phyloP scores from a whole-genome alignment of 1,139 yeast genomes.

The Nematodospora anomalae region DNA sequence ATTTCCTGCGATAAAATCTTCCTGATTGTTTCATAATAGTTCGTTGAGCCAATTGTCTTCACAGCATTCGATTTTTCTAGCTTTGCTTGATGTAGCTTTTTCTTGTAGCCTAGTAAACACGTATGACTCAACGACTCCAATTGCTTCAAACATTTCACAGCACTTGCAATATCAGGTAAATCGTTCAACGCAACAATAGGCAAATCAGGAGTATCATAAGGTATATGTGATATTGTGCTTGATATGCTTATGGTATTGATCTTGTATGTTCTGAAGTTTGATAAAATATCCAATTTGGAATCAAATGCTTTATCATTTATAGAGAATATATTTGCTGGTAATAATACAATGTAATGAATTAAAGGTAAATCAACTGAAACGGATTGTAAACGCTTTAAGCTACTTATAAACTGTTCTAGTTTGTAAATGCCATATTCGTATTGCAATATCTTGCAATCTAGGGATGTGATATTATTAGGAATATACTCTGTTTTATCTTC shows the following conservation, averaged over 20 bases:
- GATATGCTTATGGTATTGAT: slow-evolving; percentile 31
- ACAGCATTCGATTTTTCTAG: slow-evolving; percentile 25
- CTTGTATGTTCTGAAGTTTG: slow-evolving; percentile 42
- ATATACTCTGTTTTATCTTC: slow-evolving; percentile 1
- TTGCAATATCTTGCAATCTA: slow-evolving; percentile 30
- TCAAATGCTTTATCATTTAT: slow-evolving; percentile 49
- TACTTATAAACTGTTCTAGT: slow-evolving; percentile 24
- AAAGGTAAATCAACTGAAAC: slow-evolving; percentile 21
- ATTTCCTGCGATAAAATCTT: slow-evolving; percentile 8
- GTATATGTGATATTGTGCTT: slow-evolving; percentile 37
- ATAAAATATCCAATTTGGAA: slow-evolving; percentile 42
- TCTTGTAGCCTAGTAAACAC: slow-evolving; percentile 50
- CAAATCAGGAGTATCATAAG: slow-evolving; percentile 40
- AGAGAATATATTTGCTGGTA: slow-evolving; percentile 48
- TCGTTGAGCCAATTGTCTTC: slow-evolving; percentile 5
- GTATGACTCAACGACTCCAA: slow-evolving; percentile 37
- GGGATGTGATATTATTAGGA: slow-evolving; percentile 13
- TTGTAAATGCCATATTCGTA: slow-evolving; percentile 41
- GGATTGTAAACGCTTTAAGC: slow-evolving; percentile 17
- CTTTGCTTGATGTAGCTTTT: slow-evolving; percentile 43
- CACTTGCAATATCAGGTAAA: slow-evolving; percentile 30
- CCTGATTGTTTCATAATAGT: slow-evolving; percentile 11
- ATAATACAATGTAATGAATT: slow-evolving; percentile 38
- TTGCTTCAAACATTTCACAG: slow-evolving; percentile 35
- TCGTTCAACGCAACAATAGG: slow-evolving; percentile 30